Evolutionary conservation across 2,329 filamentous ascomycete species (phyloP), one percentile per base, ranked within the genome.

Genomic region (Amauroascus niger): DNA sequence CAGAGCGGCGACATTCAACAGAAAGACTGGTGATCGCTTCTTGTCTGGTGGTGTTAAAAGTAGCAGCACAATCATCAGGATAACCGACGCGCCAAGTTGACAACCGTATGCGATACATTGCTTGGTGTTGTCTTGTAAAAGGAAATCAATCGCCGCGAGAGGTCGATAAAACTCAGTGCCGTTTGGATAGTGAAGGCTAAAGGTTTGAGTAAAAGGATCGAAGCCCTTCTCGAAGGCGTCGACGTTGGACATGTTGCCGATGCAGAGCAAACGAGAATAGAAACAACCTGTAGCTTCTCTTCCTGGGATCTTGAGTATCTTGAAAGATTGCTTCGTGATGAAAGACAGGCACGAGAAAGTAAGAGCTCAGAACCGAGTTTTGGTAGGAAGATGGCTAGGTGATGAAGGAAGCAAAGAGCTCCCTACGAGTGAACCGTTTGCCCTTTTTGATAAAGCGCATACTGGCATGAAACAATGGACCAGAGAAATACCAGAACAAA

Each of bases 21-120:
- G 63, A 65, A 86, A 86, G 18, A 87, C 77, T 0, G 74, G 64
- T 1, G 83, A 83, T 50, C 72, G 71, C 56, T 86, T 79, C 65
- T 87, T 88, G 59, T 80, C 74, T 0, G 73, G 66, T 18, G 80
- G 79, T 0, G 86, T 89, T 66, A 90, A 76, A 55, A 84, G 69
- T 9, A 88, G 69, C 2, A 90, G 71, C 28, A 86, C 74, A 41
- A 84, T 60, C 16, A 90, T 72, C 62, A 88, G 79, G 56, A 84
- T 69, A 54, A 83, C 59, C 45, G 79, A 80, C 22, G 84, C 80
- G 28, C 87, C 87, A 49, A 89, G 75, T 65, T 91, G 86, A 16
- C 78, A 71, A 50, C 79, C 83, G 65, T 84, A 87, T 69, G 82
- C 84, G 73, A 87, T 81, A 64, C 69, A 74, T 33, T 75, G 64